A percentile compares a stretch with the other conserved stretches of the same genome.
Evolutionary conservation across 2,329 filamentous ascomycete species (phyloP).

Genomic region (Xylariaceae sp.): DNA sequence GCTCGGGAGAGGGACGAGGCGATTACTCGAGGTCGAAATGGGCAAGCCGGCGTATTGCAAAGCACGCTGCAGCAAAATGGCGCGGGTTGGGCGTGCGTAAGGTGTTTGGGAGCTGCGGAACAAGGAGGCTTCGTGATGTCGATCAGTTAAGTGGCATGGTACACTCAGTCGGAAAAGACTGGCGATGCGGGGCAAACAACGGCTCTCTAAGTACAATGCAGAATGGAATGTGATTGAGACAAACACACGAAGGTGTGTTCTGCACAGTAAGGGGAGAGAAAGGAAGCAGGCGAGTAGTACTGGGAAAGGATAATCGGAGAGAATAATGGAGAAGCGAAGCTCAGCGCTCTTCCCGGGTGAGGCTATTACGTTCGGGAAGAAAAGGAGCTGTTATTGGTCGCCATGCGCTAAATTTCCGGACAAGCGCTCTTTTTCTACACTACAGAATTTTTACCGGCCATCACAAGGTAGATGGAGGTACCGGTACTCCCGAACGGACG

Average conservation of each 20-base stretch:
- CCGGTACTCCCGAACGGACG: not conserved
- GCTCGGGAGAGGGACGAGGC: not conserved
- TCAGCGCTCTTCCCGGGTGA: constrained; percentile 9
- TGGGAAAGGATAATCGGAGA: not conserved
- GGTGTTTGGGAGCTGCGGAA: not conserved
- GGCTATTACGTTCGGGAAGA: constrained; percentile 16
- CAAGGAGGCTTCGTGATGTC: not conserved
- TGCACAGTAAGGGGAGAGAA: not conserved
- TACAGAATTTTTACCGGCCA: constrained; percentile 1
- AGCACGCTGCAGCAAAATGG: not conserved
- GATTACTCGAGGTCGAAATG: not conserved
- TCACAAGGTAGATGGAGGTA: not conserved
- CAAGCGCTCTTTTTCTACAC: constrained; percentile 12
- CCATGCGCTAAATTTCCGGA: constrained; percentile 12
- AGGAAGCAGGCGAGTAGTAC: not conserved
- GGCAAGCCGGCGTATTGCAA: not conserved
- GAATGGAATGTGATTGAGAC: not conserved
- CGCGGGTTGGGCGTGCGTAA: not conserved
- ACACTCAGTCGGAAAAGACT: not conserved
- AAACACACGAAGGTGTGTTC: not conserved
- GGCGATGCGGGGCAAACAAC: not conserved
- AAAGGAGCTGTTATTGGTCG: constrained; percentile 10
- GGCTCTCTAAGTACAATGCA: not conserved
- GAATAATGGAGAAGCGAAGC: not conserved
- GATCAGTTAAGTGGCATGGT: not conserved